These are phyloP conservation scores for Eucalyptus marginata DNA, from an alignment of 345 rosid species.

Conservation along the genomic window DNA sequence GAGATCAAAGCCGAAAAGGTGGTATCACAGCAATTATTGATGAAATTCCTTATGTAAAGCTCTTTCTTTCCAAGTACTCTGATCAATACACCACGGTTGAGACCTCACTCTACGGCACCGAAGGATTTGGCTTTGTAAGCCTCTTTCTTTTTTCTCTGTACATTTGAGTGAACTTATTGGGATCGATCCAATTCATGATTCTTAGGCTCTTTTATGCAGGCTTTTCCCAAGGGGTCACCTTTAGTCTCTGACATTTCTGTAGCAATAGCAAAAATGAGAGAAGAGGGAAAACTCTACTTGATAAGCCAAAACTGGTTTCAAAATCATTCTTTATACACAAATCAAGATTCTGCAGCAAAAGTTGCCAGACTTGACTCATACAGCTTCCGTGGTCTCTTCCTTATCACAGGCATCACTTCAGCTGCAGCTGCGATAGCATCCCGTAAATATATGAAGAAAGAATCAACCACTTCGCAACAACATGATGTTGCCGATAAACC, in stretches of 20 bases:
- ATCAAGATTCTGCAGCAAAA: neutral
- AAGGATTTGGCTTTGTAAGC: constrained; percentile 22
- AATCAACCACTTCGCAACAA: too few relatives aligned
- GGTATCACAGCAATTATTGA: constrained; percentile 15
- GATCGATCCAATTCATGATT: neutral
- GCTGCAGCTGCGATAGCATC: too few relatives aligned
- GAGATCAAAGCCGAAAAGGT: neutral
- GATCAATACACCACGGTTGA: constrained; percentile 5
- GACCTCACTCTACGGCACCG: neutral
- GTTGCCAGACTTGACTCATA: neutral
- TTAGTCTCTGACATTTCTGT: constrained; percentile 10
- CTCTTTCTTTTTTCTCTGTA: neutral
- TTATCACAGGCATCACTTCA: constrained; percentile 7
- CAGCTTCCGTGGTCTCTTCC: constrained; percentile 16
- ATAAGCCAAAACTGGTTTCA: constrained; percentile 3
- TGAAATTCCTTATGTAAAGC: constrained; percentile 28
- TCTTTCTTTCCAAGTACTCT: constrained; percentile 26
- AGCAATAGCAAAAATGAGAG: constrained; percentile 15
- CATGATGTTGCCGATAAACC: neutral
- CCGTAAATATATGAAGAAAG: too few relatives aligned
- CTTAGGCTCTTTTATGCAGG: constrained; percentile 2
- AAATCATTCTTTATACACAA: neutral
- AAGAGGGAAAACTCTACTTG: neutral
- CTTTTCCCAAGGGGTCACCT: constrained; percentile 9
- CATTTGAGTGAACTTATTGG: neutral